phyloP scores from a whole-genome alignment of 2,329 filamentous ascomycete genomes.

The Venturia nashicola region DNA sequence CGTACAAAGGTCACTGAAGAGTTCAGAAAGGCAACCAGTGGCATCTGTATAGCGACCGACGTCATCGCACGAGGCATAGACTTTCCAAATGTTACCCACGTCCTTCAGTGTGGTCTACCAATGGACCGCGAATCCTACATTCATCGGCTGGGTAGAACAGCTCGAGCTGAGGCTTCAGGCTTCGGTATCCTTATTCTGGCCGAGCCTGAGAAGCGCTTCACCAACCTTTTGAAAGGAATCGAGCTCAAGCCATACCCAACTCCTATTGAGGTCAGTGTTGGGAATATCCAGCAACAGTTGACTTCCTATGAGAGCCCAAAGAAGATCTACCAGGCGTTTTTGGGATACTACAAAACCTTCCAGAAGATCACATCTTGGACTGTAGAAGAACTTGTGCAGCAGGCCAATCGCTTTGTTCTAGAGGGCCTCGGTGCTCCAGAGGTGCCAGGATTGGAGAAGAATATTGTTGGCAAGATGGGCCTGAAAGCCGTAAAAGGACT shows the following conservation, averaged over 20 bases:
- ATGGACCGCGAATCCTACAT: conserved; percentile 95
- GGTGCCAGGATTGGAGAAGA: conserved; percentile 33
- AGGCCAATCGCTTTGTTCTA: conserved; percentile 31
- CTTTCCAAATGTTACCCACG: conserved; percentile 88
- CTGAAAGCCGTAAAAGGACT: conserved; percentile 31
- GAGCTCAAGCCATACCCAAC: conserved; percentile 36
- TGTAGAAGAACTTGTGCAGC: conserved; percentile 26
- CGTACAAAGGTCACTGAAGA: conserved; percentile 75
- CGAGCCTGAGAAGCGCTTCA: conserved; percentile 39
- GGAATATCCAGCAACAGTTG: background rate
- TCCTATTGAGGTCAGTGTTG: conserved; percentile 22
- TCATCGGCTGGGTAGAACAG: conserved; percentile 70
- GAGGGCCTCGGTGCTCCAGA: conserved; percentile 32
- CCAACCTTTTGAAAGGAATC: conserved; percentile 34
- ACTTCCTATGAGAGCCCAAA: conserved; percentile 8
- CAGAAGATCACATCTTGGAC: conserved; percentile 25
- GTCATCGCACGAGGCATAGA: conserved; percentile 89
- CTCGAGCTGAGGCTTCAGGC: conserved; percentile 55
- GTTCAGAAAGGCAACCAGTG: conserved; percentile 76
- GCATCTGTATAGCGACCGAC: conserved; percentile 85
- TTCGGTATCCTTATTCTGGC: conserved; percentile 43
- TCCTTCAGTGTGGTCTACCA: conserved; percentile 91
- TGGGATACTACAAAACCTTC: conserved; percentile 36
- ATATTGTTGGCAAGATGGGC: conserved; percentile 35
- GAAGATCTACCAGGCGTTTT: conserved; percentile 35